phyloP scores from a whole-genome alignment of 139 green algal species.

The Ostreobium quekettii region DNA sequence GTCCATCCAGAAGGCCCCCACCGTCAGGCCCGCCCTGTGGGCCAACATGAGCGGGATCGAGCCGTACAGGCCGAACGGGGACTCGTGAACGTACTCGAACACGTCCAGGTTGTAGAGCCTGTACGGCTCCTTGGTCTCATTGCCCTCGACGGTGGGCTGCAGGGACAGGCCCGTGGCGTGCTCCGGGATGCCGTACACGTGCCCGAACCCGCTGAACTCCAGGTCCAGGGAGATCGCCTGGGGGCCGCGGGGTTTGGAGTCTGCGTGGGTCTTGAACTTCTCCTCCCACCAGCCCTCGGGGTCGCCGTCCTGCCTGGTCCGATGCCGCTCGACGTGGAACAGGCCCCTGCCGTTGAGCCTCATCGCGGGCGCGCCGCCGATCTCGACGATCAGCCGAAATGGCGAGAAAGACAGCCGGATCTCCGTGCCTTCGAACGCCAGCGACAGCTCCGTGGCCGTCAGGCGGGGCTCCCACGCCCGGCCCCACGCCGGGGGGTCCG shows the following conservation, averaged over 20 bases:
- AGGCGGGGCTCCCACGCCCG: conserved; percentile 23
- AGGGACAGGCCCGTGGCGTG: conserved; percentile 65
- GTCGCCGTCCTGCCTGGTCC: conserved; percentile 65
- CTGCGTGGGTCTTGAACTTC: conserved; percentile 76
- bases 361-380: conserved; percentile 33
- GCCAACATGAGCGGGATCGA: conserved; percentile 84
- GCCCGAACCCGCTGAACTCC: conserved; percentile 49
- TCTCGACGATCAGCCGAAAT: conserved; percentile 46
- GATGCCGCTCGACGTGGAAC: conserved; percentile 82
- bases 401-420: conserved; percentile 51
- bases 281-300: conserved; percentile 82
- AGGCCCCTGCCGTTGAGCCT: conserved; percentile 64
- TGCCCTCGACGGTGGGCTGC: conserved; percentile 40
- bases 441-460: conserved; percentile 20
- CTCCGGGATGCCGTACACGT: conserved; percentile 95
- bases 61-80: conserved; percentile 94
- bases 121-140: conserved; percentile 77
- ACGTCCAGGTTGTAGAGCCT: conserved; percentile 99
- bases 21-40: conserved; percentile 58
- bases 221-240: conserved; percentile 88
- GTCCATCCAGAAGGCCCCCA: conserved; percentile 93
- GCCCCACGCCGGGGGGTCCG: conserved; percentile 25
- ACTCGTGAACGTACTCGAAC: conserved; percentile 91
- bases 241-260: conserved; percentile 81
- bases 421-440: conserved; percentile 19